These are phyloP conservation scores for Polyplosphaeria fusca DNA, from an alignment of 495 filamentous ascomycete species.

Conservation along the genomic window DNA sequence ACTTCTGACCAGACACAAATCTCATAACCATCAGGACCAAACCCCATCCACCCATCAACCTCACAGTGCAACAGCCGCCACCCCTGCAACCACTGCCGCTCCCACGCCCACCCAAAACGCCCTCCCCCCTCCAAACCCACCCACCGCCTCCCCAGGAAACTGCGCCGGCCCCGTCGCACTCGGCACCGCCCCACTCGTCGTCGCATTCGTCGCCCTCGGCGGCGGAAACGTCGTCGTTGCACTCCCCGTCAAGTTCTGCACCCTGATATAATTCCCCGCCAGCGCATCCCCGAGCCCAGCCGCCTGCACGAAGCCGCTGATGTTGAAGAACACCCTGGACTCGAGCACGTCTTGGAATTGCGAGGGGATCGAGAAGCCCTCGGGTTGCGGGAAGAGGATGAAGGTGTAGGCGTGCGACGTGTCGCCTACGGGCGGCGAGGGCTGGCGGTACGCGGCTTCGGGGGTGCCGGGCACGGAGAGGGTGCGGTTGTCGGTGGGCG, in stretches of 20 bases:
- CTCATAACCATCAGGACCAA: no score
- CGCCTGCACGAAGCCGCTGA: constrained; percentile 37
- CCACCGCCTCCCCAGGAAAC: constrained; percentile 6
- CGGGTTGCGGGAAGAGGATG: constrained; percentile 41
- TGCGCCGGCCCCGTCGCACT: background rate
- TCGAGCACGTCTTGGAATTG: constrained; percentile 40
- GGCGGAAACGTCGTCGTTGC: constrained; percentile 36
- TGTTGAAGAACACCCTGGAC: constrained; percentile 41
- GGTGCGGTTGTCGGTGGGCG: constrained; percentile 14
- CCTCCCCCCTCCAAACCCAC: constrained; percentile 4
- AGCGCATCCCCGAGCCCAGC: constrained; percentile 30
- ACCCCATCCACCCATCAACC: background rate
- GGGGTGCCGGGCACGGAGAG: background rate
- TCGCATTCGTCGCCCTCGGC: constrained; percentile 8
- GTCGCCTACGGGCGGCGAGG: constrained; percentile 39
- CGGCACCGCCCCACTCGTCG: background rate
- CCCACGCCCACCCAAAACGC: constrained; percentile 1
- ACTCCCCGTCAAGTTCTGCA: constrained; percentile 34
- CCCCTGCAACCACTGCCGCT: constrained; percentile 7
- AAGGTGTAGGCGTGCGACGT: constrained; percentile 44
- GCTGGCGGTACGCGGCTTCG: constrained; percentile 40
- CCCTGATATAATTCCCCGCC: constrained; percentile 44
- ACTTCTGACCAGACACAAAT: no score
- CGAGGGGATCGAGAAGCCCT: constrained; percentile 35
- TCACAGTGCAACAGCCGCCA: constrained; percentile 14